Conservation (phyloP, 2,329 filamentous ascomycete species). For the Macrophomina tecta region DNA sequence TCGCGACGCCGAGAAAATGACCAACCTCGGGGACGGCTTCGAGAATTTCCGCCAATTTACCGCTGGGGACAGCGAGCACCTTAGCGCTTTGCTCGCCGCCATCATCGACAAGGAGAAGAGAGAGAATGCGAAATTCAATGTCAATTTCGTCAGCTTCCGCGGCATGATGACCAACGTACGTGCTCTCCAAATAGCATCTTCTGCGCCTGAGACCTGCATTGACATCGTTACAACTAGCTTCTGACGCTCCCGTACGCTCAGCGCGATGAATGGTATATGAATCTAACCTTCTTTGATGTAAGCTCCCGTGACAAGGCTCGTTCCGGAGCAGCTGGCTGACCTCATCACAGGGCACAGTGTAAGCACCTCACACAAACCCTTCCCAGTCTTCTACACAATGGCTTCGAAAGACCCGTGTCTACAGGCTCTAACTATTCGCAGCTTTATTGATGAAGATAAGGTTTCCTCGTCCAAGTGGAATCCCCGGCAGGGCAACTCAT, state of each 20-base stretch:
- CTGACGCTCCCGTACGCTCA: slow-evolving; percentile 75
- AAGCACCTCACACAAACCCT: slow-evolving; percentile 32
- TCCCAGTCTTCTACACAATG: too few species aligned
- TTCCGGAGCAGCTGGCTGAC: background rate
- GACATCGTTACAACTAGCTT: slow-evolving; percentile 57
- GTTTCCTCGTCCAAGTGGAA: slow-evolving; percentile 64
- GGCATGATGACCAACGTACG: slow-evolving; percentile 97
- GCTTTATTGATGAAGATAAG: slow-evolving; percentile 93
- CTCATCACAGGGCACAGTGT: slow-evolving; percentile 61
- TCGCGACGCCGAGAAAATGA: slow-evolving; percentile 53
- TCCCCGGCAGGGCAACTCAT: background rate
- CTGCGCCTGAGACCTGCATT: background rate
- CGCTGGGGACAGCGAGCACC: slow-evolving; percentile 81
- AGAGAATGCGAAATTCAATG: slow-evolving; percentile 70
- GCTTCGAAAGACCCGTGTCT: too few species aligned
- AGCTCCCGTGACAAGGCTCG: slow-evolving; percentile 1
- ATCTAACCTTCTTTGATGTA: slow-evolving; percentile 84
- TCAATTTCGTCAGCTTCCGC: slow-evolving; percentile 88
- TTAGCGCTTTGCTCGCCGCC: slow-evolving; percentile 80
- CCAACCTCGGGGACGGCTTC: slow-evolving; percentile 80
- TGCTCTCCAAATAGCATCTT: background rate
- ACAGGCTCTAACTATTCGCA: slow-evolving; percentile 43
- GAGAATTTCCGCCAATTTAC: slow-evolving; percentile 83
- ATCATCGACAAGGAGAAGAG: slow-evolving; percentile 75
- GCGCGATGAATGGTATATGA: slow-evolving; percentile 84